These are phyloP conservation scores for Zychaea mexicana DNA, from an alignment of 371 early-diverging fungal species.

Conservation along the genomic window DNA sequence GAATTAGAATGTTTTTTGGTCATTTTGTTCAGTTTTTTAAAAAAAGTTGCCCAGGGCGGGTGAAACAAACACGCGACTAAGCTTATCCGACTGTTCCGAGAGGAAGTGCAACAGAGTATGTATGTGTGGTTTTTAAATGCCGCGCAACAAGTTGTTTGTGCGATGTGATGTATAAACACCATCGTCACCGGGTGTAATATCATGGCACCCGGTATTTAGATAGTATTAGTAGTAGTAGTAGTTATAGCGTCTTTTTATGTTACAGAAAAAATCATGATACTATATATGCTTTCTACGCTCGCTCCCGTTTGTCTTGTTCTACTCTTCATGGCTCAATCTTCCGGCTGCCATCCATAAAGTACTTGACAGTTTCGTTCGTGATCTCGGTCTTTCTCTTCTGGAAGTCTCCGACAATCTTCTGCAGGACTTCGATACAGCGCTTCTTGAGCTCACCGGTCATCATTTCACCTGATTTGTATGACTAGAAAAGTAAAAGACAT, in stretches of 20 bases:
- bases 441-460: conserved; percentile 94
- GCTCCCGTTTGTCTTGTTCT: background rate
- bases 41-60: background rate
- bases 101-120: background rate
- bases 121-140: background rate
- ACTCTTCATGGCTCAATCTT: conserved; percentile 34
- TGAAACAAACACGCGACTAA: background rate
- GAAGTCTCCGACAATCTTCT: conserved; percentile 85
- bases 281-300: background rate
- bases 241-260: too few species aligned
- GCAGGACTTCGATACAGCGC: conserved; percentile 89
- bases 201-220: too few species aligned
- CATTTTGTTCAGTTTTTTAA: conserved; percentile 11
- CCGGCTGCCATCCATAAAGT: conserved; percentile 65
- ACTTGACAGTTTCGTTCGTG: conserved; percentile 64
- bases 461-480: conserved; percentile 90
- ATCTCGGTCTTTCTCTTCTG: conserved; percentile 76
- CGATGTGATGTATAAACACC: too few species aligned
- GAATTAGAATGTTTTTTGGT: conserved; percentile 19
- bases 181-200: too few species aligned
- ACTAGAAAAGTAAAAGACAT: conserved; percentile 18
- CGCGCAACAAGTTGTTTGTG: too few species aligned
- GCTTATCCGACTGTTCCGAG: background rate
- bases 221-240: too few species aligned
- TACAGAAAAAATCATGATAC: too few species aligned